A percentile compares a stretch with the other conserved stretches of the same genome.
phyloP scores from a whole-genome alignment of 2,329 filamentous ascomycete species.

The Hypoxylon sp. region DNA sequence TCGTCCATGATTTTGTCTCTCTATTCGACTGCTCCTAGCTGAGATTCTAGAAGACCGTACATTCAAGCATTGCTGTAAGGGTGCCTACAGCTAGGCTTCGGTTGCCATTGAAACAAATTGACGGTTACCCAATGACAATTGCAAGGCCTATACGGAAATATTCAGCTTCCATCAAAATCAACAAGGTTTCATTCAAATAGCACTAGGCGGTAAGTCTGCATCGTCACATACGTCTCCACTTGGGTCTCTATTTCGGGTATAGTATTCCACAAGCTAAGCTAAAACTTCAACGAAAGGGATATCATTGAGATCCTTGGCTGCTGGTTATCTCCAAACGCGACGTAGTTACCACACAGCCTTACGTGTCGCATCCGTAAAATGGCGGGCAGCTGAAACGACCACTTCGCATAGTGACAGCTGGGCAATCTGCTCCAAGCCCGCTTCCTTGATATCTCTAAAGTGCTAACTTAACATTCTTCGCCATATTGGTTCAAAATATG shows the following conservation, averaged over 20 bases:
- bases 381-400: not conserved
- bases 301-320: not conserved
- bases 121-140: not conserved
- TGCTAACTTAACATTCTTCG: not conserved
- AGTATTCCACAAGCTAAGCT: not conserved
- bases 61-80: not conserved
- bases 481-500: not conserved
- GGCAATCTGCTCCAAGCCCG: not conserved
- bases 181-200: not conserved
- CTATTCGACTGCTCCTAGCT: not conserved
- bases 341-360: not conserved
- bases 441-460: not conserved
- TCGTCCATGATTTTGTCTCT: not conserved
- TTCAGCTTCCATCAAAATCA: not conserved
- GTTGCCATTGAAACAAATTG: not conserved
- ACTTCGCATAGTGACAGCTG: not conserved
- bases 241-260: not conserved
- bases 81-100: not conserved
- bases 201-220: not conserved
- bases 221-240: not conserved
- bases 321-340: not conserved
- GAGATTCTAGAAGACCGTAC: not conserved
- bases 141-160: not conserved
- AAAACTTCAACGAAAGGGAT: not conserved
- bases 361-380: not conserved